These are phyloP conservation scores for Albizia julibrissin DNA, from an alignment of 306 rosid species.

Conservation along the genomic window DNA sequence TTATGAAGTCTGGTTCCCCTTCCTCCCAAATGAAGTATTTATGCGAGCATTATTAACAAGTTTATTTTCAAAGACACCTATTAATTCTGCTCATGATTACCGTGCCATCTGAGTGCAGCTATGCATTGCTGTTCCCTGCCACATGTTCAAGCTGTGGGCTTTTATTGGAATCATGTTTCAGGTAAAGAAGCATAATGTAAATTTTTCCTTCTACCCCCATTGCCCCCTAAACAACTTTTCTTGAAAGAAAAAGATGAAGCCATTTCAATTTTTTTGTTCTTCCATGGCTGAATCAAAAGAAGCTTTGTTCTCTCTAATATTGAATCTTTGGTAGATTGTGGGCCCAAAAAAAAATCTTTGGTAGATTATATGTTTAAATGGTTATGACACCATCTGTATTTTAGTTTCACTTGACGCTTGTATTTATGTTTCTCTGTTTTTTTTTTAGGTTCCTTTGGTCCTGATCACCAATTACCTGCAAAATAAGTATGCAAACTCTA, in stretches of 20 bases:
- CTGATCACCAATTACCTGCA: constrained; percentile 81
- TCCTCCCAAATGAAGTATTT: constrained; percentile 10
- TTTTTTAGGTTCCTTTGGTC: constrained; percentile 75
- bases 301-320: not conserved
- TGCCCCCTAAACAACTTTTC: not conserved
- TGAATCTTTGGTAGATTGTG: not conserved
- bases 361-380: not conserved
- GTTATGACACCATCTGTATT: constrained; percentile 15
- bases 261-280: not conserved
- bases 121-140: constrained; percentile 96
- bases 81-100: constrained; percentile 26
- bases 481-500: constrained; percentile 72
- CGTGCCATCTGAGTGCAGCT: constrained; percentile 57
- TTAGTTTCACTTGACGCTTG: constrained; percentile 27
- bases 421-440: not conserved
- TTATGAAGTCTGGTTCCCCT: constrained; percentile 4
- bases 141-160: constrained; percentile 94
- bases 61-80: constrained; percentile 10
- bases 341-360: too few species aligned
- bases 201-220: not conserved
- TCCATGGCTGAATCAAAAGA: constrained; percentile 1
- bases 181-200: constrained; percentile 46
- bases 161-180: constrained; percentile 88
- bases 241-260: not conserved
- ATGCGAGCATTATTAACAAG: constrained; percentile 14